A percentile compares a stretch with the other conserved stretches of the same genome.
Conservation (phyloP, 169 alveolate species). For the Plasmodium sp. region DNA sequence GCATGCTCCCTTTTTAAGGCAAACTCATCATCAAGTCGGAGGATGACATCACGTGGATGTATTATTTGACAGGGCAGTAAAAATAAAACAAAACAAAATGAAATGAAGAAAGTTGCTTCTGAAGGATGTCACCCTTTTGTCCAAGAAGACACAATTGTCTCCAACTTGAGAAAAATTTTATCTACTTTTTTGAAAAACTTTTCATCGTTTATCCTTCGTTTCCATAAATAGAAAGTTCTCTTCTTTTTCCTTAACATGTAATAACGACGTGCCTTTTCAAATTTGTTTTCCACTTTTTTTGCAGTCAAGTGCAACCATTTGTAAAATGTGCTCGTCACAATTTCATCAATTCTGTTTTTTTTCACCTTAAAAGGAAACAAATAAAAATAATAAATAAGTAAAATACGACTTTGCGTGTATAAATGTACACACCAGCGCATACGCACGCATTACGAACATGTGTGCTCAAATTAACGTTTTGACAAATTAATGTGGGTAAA, state of each 20-base stretch:
- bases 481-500: not conserved
- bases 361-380: conserved; percentile 28
- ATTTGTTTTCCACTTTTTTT: conserved; percentile 15
- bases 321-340: conserved; percentile 19
- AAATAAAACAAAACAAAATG: not conserved
- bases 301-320: conserved; percentile 13
- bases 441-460: not conserved
- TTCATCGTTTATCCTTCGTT: conserved; percentile 35
- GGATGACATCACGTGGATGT: conserved; percentile 60
- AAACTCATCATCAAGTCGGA: conserved; percentile 67
- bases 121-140: conserved; percentile 1
- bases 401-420: not conserved
- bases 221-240: conserved; percentile 46
- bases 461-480: not conserved
- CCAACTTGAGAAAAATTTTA: conserved; percentile 30
- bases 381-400: not conserved
- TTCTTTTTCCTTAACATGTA: conserved; percentile 43
- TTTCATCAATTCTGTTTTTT: conserved; percentile 27
- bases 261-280: conserved; percentile 42
- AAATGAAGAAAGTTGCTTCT: not conserved
- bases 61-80: conserved; percentile 69
- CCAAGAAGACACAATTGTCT: conserved; percentile 62
- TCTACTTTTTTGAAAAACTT: conserved; percentile 53
- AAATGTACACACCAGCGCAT: not conserved
- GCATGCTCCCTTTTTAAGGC: conserved; percentile 12